These are phyloP conservation scores for Puccinia triticina DNA, from an alignment of 1,284 basidiomycete species.

Conservation along the genomic window DNA sequence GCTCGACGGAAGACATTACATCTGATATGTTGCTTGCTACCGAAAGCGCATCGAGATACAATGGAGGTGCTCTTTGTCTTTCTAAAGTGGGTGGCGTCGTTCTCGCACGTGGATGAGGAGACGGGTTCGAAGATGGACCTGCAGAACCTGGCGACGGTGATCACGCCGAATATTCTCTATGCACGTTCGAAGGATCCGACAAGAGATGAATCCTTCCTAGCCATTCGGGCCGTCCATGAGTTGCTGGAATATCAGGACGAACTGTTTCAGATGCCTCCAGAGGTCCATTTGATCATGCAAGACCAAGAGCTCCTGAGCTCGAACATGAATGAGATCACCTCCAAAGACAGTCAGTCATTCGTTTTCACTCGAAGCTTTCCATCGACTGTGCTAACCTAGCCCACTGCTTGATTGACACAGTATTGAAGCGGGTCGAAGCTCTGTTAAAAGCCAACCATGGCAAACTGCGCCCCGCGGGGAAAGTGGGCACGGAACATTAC, in stretches of 20 bases:
- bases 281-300: constrained; percentile 38
- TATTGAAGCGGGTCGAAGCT: constrained; percentile 46
- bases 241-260: constrained; percentile 92
- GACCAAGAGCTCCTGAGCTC: constrained; percentile 44
- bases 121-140: constrained; percentile 99
- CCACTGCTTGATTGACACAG: constrained; percentile 12
- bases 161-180: constrained; percentile 90
- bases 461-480: background rate
- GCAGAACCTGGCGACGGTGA: constrained; percentile 93
- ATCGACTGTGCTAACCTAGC: background rate
- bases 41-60: constrained; percentile 91
- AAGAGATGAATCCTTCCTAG: constrained; percentile 89
- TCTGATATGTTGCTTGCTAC: constrained; percentile 81
- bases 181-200: constrained; percentile 77
- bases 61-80: constrained; percentile 98
- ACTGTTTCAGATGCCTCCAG: constrained; percentile 71
- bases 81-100: constrained; percentile 98
- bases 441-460: constrained; percentile 33
- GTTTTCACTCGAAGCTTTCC: background rate
- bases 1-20: constrained; percentile 84
- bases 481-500: constrained; percentile 26
- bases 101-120: constrained; percentile 96
- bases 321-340: constrained; percentile 50
- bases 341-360: constrained; percentile 47
- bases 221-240: constrained; percentile 79